Conservation (phyloP, 208 protist species). For the Crithidia thermophila region DNA sequence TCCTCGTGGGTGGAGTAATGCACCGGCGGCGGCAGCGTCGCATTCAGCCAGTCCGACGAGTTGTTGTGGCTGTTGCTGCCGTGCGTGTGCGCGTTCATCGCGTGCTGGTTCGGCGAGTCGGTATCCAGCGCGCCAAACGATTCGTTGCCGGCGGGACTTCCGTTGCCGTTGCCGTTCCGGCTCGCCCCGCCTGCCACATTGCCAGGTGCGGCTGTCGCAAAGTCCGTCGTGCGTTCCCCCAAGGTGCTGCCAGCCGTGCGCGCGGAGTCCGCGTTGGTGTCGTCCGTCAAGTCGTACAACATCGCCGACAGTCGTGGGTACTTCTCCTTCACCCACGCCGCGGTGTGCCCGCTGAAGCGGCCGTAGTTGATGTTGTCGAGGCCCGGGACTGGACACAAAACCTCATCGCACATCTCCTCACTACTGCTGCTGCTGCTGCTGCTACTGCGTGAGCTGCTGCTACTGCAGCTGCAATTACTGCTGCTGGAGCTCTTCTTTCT, state of each 20-base stretch:
- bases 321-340: conserved; percentile 57
- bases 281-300: conserved; percentile 45
- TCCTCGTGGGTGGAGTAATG: conserved; percentile 45
- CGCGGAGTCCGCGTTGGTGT: conserved; percentile 3
- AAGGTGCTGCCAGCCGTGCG: neutral
- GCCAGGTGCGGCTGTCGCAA: neutral
- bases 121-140: neutral
- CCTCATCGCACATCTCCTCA: conserved; percentile 61
- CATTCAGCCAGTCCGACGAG: neutral
- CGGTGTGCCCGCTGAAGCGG: conserved; percentile 69
- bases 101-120: too few species aligned
- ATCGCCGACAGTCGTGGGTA: conserved; percentile 67
- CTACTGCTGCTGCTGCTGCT: conserved; percentile 20
- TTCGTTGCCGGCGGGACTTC: neutral
- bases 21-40: conserved; percentile 22
- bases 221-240: neutral
- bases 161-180: neutral
- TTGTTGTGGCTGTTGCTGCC: conserved; percentile 1
- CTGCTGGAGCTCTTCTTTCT: too few species aligned
- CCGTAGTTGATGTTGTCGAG: conserved; percentile 90
- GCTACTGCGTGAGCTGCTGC: too few species aligned
- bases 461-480: too few species aligned
- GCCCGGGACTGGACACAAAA: conserved; percentile 76
- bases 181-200: neutral
- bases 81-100: neutral